Evolutionary conservation across 2,329 filamentous ascomycete species (phyloP).

Genomic region (Scolecobasidium constrictum): DNA sequence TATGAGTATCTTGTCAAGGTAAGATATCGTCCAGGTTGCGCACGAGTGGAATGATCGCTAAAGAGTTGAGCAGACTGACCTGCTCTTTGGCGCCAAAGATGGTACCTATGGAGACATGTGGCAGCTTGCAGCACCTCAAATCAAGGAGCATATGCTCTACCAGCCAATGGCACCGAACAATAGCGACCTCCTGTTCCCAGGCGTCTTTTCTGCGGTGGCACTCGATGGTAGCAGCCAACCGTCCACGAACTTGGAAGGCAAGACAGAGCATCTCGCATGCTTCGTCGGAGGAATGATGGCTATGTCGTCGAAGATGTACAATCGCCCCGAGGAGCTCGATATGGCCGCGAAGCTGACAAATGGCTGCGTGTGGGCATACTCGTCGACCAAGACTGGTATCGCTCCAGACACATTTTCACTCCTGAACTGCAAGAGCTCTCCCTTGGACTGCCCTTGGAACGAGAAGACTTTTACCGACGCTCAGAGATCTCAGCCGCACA

Average conservation of each 20-base stretch:
- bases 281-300: constrained; percentile 47
- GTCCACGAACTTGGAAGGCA: constrained; percentile 29
- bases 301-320: constrained; percentile 40
- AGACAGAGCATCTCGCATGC: constrained; percentile 42
- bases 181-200: constrained; percentile 62
- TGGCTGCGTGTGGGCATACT: constrained; percentile 46
- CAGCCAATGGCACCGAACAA: constrained; percentile 60
- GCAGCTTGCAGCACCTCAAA: constrained; percentile 52
- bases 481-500: constrained; percentile 17
- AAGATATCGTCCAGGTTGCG: too few species aligned
- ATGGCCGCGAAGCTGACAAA: constrained; percentile 40
- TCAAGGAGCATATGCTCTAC: constrained; percentile 65
- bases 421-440: constrained; percentile 29
- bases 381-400: constrained; percentile 36
- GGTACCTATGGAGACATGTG: constrained; percentile 65
- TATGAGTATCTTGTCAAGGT: constrained; percentile 50
- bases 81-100: constrained; percentile 58
- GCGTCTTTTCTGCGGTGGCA: constrained; percentile 31
- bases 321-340: constrained; percentile 34
- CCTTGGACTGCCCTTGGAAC: neutral
- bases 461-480: constrained; percentile 14
- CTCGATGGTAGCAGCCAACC: constrained; percentile 24
- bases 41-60: too few species aligned
- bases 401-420: constrained; percentile 42
- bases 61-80: constrained; percentile 50